Conservation (phyloP, 371 early-diverging fungal genomes). For the Syncephalastrum racemosum region DNA sequence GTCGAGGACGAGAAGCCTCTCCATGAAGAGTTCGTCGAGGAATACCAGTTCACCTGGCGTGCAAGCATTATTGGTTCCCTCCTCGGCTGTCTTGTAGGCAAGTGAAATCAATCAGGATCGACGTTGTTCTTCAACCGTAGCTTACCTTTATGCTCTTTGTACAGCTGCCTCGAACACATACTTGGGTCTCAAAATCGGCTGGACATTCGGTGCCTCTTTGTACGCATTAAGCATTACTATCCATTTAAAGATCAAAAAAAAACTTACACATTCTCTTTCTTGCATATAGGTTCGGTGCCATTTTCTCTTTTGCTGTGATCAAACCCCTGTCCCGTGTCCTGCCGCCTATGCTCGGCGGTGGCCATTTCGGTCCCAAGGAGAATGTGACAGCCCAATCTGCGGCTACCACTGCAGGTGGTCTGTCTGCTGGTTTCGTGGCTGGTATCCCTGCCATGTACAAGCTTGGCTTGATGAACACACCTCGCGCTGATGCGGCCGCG, state of each 20-base stretch:
- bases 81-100: conserved; percentile 66
- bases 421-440: conserved; percentile 68
- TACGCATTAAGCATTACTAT: too few species aligned
- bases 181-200: conserved; percentile 65
- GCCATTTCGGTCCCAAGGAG: conserved; percentile 70
- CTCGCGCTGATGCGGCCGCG: conserved; percentile 50
- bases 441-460: conserved; percentile 76
- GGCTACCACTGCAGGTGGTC: conserved; percentile 72
- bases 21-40: conserved; percentile 20
- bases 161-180: conserved; percentile 66
- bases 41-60: conserved; percentile 60
- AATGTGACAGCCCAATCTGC: conserved; percentile 70
- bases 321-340: conserved; percentile 56
- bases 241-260: background rate
- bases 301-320: conserved; percentile 54
- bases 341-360: conserved; percentile 54
- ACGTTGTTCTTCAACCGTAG: background rate
- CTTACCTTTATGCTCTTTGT: background rate
- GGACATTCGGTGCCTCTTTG: conserved; percentile 62
- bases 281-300: conserved; percentile 45
- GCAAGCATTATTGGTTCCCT: conserved; percentile 66
- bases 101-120: conserved; percentile 1
- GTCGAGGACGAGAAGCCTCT: conserved; percentile 17
- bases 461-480: conserved; percentile 54
- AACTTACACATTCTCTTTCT: too few species aligned